Conservation (phyloP, 2,329 filamentous ascomycete genomes). For the Acarospora socialis region DNA sequence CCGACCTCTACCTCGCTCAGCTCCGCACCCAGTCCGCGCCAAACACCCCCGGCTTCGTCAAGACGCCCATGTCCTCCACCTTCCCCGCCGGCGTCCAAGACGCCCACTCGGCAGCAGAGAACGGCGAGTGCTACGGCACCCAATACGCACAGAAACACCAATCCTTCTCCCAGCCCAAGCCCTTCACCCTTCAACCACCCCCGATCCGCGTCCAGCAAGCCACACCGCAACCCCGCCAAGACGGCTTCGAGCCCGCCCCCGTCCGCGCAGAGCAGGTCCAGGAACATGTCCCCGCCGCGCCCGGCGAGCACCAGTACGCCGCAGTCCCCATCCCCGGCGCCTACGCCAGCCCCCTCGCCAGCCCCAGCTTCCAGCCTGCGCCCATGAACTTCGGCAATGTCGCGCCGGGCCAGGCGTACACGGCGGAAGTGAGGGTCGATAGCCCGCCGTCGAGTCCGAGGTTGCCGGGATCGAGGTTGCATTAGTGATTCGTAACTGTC, state of each 20-base stretch:
- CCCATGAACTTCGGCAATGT: slow-evolving; percentile 8
- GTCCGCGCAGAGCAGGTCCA: slow-evolving; percentile 36
- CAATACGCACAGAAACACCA: slow-evolving; percentile 41
- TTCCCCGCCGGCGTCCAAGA: slow-evolving; percentile 22
- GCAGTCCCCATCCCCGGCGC: slow-evolving; percentile 79
- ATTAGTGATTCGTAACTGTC: too few species aligned
- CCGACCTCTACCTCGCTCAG: slow-evolving; percentile 85
- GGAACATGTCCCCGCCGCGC: slow-evolving; percentile 53
- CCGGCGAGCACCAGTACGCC: slow-evolving; percentile 73
- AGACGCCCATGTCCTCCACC: slow-evolving; percentile 23
- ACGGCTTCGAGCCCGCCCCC: slow-evolving; percentile 44
- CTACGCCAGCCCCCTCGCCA: slow-evolving; percentile 43
- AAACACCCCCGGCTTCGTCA: slow-evolving; percentile 73
- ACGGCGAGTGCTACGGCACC: slow-evolving; percentile 37
- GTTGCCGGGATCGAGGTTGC: slow-evolving; percentile 3
- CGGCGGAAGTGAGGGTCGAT: slow-evolving; percentile 35
- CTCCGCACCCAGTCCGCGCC: slow-evolving; percentile 76
- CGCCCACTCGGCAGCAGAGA: slow-evolving; percentile 36
- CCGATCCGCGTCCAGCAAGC: slow-evolving; percentile 64
- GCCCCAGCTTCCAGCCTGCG: slow-evolving; percentile 26
- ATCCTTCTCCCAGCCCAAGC: slow-evolving; percentile 33
- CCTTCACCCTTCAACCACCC: slow-evolving; percentile 80
- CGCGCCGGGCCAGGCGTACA: slow-evolving; percentile 11
- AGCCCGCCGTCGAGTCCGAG: slow-evolving; percentile 31
- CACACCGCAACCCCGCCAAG: slow-evolving; percentile 54